Percentiles rank a stretch among this genome's conserved stretches.
Evolutionary conservation across 139 green algal genomes (phyloP).

Genomic region (Axilococcus clingmanii): DNA sequence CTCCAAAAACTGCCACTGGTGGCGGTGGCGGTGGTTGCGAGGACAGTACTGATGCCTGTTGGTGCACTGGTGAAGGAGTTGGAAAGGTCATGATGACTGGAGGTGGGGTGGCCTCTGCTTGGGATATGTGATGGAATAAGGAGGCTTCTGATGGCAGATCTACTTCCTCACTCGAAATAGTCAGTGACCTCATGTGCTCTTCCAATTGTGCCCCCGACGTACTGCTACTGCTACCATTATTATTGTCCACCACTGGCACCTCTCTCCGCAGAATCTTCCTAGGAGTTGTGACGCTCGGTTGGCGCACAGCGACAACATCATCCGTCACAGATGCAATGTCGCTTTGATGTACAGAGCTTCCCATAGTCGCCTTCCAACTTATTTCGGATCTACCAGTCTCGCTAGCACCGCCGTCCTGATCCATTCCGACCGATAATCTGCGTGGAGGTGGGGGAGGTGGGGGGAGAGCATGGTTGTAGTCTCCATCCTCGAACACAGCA

Average conservation of each 20-base stretch:
- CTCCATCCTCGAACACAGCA: too few relatives aligned
- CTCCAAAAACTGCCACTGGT: constrained; percentile 2
- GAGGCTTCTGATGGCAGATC: background rate
- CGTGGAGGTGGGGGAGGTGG: background rate
- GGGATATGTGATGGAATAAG: background rate
- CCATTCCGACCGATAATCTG: background rate
- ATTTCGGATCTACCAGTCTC: too few relatives aligned
- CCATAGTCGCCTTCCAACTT: too few relatives aligned
- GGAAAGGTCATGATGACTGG: constrained; percentile 6
- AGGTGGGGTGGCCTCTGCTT: background rate
- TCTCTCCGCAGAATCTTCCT: background rate
- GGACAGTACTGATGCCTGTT: background rate
- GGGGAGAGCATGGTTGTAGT: too few relatives aligned
- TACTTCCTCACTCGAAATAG: too few relatives aligned
- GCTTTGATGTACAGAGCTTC: too few relatives aligned
- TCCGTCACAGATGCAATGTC: too few relatives aligned
- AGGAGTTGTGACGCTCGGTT: constrained; percentile 9
- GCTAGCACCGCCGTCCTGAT: background rate
- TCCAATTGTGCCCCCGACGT: too few relatives aligned
- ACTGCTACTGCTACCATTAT: background rate
- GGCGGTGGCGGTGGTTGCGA: background rate
- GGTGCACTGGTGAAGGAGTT: background rate
- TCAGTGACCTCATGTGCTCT: too few relatives aligned
- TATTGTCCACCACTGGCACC: background rate
- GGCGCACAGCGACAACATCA: too few relatives aligned